phyloP scores from a whole-genome alignment of 2,329 filamentous ascomycete species.

The Diaporthe citriasiana region DNA sequence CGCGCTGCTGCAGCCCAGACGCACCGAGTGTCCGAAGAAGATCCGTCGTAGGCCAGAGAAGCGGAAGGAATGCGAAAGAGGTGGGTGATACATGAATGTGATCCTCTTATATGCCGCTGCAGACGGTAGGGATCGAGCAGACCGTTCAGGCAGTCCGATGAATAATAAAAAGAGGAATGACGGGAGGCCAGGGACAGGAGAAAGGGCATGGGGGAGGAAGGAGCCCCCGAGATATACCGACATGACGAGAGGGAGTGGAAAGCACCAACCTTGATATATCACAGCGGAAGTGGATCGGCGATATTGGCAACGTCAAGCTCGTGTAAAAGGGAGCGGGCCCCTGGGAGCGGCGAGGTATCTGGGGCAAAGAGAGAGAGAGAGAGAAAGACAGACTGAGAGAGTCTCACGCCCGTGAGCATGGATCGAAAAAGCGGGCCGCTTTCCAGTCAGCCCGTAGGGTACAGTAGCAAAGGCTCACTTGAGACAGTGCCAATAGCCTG shows the following conservation, averaged over 20 bases:
- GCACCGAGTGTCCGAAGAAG: constrained; percentile 26
- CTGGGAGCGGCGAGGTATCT: constrained; percentile 26
- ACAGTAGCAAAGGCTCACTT: constrained; percentile 37
- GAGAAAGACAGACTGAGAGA: background rate
- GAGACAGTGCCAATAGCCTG: constrained; percentile 40
- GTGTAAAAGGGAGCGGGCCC: constrained; percentile 2
- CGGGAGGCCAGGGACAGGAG: constrained; percentile 16
- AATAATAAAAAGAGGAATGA: background rate
- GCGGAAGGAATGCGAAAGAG: constrained; percentile 23
- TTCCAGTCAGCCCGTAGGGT: constrained; percentile 37
- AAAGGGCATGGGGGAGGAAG: constrained; percentile 14
- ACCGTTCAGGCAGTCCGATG: background rate
- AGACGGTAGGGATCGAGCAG: background rate
- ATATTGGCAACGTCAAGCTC: constrained; percentile 21
- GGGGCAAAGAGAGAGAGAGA: background rate
- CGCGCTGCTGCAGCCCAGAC: constrained; percentile 26
- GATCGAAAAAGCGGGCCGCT: constrained; percentile 35
- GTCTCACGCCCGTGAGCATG: constrained; percentile 36
- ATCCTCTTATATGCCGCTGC: constrained; percentile 1
- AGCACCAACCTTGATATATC: constrained; percentile 28
- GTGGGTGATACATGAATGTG: constrained; percentile 24
- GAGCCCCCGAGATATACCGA: constrained; percentile 33
- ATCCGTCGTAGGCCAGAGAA: constrained; percentile 16
- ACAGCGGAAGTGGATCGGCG: constrained; percentile 34
- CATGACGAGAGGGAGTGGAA: constrained; percentile 2